These are phyloP conservation scores for Trichoderma polysporum DNA, from an alignment of 2,329 filamentous ascomycete species.

Conservation along the genomic window DNA sequence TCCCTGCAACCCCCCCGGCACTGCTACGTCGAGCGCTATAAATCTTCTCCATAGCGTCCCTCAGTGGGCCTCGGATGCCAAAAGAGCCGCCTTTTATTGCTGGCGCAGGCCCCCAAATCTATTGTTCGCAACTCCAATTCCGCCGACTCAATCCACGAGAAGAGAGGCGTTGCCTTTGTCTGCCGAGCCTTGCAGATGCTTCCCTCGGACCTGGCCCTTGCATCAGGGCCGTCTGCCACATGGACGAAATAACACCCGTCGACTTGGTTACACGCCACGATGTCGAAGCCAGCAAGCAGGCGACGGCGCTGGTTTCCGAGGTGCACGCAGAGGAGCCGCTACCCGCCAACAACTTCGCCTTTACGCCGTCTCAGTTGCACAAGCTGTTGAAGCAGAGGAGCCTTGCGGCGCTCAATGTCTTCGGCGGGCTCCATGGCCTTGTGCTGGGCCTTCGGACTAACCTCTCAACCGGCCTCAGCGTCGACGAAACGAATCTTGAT, in stretches of 20 bases:
- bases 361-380: slow-evolving; percentile 53
- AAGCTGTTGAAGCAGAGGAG: slow-evolving; percentile 53
- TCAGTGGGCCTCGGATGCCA: not conserved
- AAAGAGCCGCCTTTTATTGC: slow-evolving; percentile 1
- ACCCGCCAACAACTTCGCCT: slow-evolving; percentile 50
- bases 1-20: not conserved
- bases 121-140: not conserved
- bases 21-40: slow-evolving; percentile 6
- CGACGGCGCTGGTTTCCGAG: slow-evolving; percentile 24
- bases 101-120: not conserved
- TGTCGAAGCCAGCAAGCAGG: slow-evolving; percentile 7
- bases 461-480: slow-evolving; percentile 46
- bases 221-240: slow-evolving; percentile 24
- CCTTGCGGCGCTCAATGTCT: slow-evolving; percentile 47
- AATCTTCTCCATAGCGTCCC: slow-evolving; percentile 2
- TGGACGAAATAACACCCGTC: slow-evolving; percentile 33
- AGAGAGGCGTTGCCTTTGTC: not conserved
- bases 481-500: slow-evolving; percentile 49
- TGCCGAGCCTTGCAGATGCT: slow-evolving; percentile 21
- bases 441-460: slow-evolving; percentile 52
- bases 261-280: slow-evolving; percentile 11
- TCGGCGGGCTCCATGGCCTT: slow-evolving; percentile 55
- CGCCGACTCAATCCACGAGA: not conserved
- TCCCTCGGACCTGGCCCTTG: slow-evolving; percentile 19
- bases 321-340: slow-evolving; percentile 30